Conservation (phyloP, 225 moss, liverwort and hornwort species). For the Neckera pumila region DNA sequence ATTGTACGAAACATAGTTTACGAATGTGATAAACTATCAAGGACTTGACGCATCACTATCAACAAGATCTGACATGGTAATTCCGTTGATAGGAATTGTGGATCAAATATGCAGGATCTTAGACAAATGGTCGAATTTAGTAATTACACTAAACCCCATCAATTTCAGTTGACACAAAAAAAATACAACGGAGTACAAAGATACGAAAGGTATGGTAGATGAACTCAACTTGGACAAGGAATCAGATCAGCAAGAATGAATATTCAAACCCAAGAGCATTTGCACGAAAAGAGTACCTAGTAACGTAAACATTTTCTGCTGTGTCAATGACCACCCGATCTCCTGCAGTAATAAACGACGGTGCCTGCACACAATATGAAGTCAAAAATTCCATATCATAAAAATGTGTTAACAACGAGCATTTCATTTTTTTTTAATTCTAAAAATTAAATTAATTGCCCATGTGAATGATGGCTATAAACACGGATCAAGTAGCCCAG, state of each 20-base stretch:
- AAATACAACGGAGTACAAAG: background rate
- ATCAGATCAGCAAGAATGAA: background rate
- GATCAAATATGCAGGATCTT: background rate
- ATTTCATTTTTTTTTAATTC: too few species aligned
- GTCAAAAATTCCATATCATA: background rate
- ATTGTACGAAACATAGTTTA: background rate
- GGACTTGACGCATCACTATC: background rate
- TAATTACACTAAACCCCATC: background rate
- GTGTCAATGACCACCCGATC: slow-evolving; percentile 81
- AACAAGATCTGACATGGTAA: background rate
- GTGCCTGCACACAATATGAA: slow-evolving; percentile 33
- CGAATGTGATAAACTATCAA: background rate
- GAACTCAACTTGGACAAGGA: background rate
- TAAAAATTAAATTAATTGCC: background rate
- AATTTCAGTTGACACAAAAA: background rate
- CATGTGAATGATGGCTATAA: background rate
- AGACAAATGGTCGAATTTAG: background rate
- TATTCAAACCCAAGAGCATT: background rate
- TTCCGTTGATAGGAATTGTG: background rate
- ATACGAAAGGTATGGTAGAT: background rate
- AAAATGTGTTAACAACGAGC: background rate
- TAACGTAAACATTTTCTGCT: slow-evolving; percentile 65
- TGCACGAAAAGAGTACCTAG: slow-evolving; percentile 30
- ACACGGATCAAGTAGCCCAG: background rate
- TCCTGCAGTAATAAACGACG: slow-evolving; percentile 73